Evolutionary conservation across 768 basidiomycete species (phyloP), one percentile per base, ranked within the genome.

Genomic region (Mycena crocata): DNA sequence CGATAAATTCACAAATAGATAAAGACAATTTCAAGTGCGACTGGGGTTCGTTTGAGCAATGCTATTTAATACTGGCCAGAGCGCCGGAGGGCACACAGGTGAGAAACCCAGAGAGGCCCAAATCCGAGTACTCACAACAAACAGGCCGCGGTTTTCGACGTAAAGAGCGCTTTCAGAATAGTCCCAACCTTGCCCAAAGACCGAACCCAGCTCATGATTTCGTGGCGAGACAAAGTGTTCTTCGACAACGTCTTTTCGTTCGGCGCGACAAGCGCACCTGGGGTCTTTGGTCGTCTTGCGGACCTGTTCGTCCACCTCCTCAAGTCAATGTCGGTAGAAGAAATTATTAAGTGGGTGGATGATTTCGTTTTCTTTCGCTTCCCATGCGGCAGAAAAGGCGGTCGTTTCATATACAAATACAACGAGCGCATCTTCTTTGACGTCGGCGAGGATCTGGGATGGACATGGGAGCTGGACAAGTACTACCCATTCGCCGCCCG

Each of bases 321-420:
- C 0, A 37, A 57, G n/a, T 24, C 9, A 19, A 28, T 54, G 9
- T 42, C 35, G 0, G 28, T 73, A 14, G n/a, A 71, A 0, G 66
- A 64, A 3, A 21, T 72, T 1, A 10, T 73, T 5, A 73, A 72
- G n/a, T 77, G 73, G 75, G 72, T 72, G 0, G 72, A 77, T 24
- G 67, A 77, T 34, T 75, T 71, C 49, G 32, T 69, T 2, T 72
- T 75, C 40, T 74, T 75, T 42, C 45, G 64, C 3, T 64, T 31
- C 62, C 64, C 70, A 21, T 14, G 17, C 17, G 30, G 40, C 21
- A 9, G 10, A 15, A 6, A 12, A 14, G 21, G 28, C 9, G 42
- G 68, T 1, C 28, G 34, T 7, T 48, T 37, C 45, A 10, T 17
- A 2, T 74, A 66, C 62, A 14, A 52, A 0, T 72, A 74, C 34